These are phyloP conservation scores for Cladophialophora exuberans DNA, from an alignment of 2,329 filamentous ascomycete species.

Conservation along the genomic window DNA sequence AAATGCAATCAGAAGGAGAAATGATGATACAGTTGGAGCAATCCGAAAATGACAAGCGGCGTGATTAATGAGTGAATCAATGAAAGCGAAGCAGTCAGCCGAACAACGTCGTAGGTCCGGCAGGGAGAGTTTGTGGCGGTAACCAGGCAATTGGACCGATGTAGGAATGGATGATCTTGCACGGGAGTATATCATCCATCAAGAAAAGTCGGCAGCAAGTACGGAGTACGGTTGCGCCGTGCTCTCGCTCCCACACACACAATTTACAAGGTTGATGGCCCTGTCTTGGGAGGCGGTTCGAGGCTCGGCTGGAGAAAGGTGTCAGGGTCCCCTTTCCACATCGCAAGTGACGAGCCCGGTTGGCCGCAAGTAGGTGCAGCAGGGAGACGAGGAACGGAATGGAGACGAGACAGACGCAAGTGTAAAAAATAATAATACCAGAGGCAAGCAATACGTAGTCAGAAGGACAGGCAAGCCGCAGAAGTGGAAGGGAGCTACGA, in stretches of 20 bases:
- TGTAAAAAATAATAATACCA: constrained; percentile 14
- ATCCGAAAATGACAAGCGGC: constrained; percentile 23
- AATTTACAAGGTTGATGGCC: no score
- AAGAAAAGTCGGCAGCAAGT: constrained; percentile 11
- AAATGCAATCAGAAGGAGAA: constrained; percentile 6
- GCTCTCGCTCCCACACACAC: constrained; percentile 12
- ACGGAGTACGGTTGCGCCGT: constrained; percentile 18
- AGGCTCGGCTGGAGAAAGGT: constrained; percentile 31
- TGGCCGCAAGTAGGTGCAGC: constrained; percentile 16
- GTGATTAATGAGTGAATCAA: constrained; percentile 20
- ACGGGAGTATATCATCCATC: constrained; percentile 27
- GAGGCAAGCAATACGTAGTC: constrained; percentile 17
- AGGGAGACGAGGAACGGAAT: constrained; percentile 13
- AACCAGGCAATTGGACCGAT: constrained; percentile 25
- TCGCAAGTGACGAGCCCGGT: constrained; percentile 25
- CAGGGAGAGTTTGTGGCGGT: constrained; percentile 29
- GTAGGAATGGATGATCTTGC: constrained; percentile 25
- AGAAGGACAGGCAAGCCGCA: constrained; percentile 31
- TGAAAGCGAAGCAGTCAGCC: constrained; percentile 29
- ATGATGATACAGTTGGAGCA: constrained; percentile 21
- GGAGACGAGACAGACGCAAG: constrained; percentile 15
- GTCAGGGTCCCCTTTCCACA: constrained; percentile 13
- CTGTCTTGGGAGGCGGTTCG: constrained; percentile 34
- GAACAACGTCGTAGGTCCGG: constrained; percentile 24
- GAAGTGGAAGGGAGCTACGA: constrained; percentile 28